Evolutionary conservation across 2,329 filamentous ascomycete genomes (phyloP), one percentile per base, ranked within the genome.

Genomic region (Thelonectria blattea): DNA sequence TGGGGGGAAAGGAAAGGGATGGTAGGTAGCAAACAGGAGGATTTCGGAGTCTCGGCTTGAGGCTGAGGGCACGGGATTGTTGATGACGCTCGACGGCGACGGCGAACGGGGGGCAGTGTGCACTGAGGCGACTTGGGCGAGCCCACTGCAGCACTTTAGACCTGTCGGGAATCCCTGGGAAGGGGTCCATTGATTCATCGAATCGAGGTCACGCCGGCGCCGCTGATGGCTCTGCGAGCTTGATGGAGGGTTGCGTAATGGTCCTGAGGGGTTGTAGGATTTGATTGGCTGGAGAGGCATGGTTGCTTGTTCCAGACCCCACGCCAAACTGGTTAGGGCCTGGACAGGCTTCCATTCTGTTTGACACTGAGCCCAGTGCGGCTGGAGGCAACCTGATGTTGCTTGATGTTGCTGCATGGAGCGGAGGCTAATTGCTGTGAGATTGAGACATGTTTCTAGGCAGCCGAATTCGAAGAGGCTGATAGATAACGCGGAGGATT

Each of bases 21-120:
- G 48, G 17, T 55, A 58, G 54, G 17, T 52, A 58, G 54, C 49
- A 20, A 51, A 6, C 27, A 30, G 27, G 17, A 32, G 47, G 54
- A 41, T 49, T 30, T 42, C 27, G 57, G 52, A 45, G 43, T 46
- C 47, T 47, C 57, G 61, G 49, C 32, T 47, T 60, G 56, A 64
- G 64, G 58, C 64, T 65, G 58, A 58, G 62, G 50, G 41, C 41
- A 43, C 41, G 22, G 45, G 52, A 47, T 52, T 58, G 56, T 39
- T 50, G 56, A 71, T 70, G 68, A 69, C 68, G 68, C 56, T 65
- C 54, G 45, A 37, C 43, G 20, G 27, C 27, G 27, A 30, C 27
- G 41, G 18, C 9, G 42, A 45, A 45, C 42, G 9, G 42, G 9
- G 42, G 42, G 8, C 42, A 6, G 11, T 5, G 22, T 5, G 11